Evolutionary conservation across 257 asterid genomes (phyloP).

Genomic region (Plantago elongata): DNA sequence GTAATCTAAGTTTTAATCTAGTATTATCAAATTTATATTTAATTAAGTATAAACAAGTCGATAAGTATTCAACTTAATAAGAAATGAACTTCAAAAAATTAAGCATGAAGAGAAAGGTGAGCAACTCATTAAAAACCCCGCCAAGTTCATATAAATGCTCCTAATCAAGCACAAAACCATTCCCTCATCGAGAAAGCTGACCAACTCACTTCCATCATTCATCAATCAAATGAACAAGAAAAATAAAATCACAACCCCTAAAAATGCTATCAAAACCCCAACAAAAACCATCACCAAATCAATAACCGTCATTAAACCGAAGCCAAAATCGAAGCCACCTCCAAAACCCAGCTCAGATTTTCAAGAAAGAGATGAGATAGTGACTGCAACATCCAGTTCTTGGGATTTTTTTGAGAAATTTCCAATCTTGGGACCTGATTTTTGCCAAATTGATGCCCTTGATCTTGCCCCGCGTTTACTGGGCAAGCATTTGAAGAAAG

Average conservation of each 20-base stretch:
- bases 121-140: too few relatives aligned
- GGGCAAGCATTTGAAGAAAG: slow-evolving; percentile 79
- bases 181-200: too few relatives aligned
- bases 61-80: too few relatives aligned
- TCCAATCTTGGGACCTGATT: slow-evolving; percentile 50
- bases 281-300: slow-evolving; percentile 17
- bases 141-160: too few relatives aligned
- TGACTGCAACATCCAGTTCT: slow-evolving; percentile 17
- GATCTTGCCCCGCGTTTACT: slow-evolving; percentile 94
- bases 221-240: slow-evolving; percentile 30
- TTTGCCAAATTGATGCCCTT: slow-evolving; percentile 87
- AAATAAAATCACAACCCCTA: slow-evolving; percentile 20
- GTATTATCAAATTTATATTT: too few relatives aligned
- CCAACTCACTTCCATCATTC: slow-evolving; percentile 3
- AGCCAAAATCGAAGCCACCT: slow-evolving; percentile 21
- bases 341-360: slow-evolving; percentile 20
- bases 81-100: too few relatives aligned
- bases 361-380: slow-evolving; percentile 15
- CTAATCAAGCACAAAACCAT: too few relatives aligned
- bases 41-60: too few relatives aligned
- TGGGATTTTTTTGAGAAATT: slow-evolving; percentile 22
- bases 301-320: slow-evolving; percentile 13
- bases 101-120: too few relatives aligned
- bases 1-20: too few relatives aligned
- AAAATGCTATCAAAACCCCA: slow-evolving; percentile 22